Percentiles rank a stretch among this genome's conserved stretches.
phyloP scores from a whole-genome alignment of 768 basidiomycete species.

The Lentinula sp. region DNA sequence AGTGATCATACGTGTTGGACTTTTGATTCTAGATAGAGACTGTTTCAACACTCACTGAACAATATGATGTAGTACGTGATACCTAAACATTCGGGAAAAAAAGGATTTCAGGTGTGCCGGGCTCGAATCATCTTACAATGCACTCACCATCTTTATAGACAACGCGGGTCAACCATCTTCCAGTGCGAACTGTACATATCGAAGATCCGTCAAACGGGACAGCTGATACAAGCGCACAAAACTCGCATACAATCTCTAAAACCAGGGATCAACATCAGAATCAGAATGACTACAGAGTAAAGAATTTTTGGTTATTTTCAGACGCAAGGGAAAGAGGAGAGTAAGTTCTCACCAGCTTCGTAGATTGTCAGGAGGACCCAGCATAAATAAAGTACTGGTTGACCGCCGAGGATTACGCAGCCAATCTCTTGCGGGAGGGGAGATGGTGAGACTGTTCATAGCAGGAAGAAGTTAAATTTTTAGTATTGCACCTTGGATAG shows the following conservation, averaged over 20 bases:
- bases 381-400: not conserved
- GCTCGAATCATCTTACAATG: not conserved
- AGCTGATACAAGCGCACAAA: not conserved
- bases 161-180: not conserved
- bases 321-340: not conserved
- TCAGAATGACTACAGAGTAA: not conserved
- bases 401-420: not conserved
- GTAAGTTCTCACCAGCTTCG: not conserved
- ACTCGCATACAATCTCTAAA: not conserved
- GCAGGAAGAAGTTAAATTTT: not conserved
- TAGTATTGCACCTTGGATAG: not conserved
- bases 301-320: not conserved
- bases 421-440: not conserved
- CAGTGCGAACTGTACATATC: not conserved
- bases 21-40: not conserved
- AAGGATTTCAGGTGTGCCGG: not conserved
- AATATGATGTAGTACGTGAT: not conserved
- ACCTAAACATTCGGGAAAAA: not conserved
- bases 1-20: not conserved
- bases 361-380: not conserved
- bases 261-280: not conserved
- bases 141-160: constrained; percentile 1
- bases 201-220: not conserved
- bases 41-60: not conserved
- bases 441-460: not conserved